Evolutionary conservation across 2,329 filamentous ascomycete species (phyloP).

Genomic region (Paecilomyces variotii): DNA sequence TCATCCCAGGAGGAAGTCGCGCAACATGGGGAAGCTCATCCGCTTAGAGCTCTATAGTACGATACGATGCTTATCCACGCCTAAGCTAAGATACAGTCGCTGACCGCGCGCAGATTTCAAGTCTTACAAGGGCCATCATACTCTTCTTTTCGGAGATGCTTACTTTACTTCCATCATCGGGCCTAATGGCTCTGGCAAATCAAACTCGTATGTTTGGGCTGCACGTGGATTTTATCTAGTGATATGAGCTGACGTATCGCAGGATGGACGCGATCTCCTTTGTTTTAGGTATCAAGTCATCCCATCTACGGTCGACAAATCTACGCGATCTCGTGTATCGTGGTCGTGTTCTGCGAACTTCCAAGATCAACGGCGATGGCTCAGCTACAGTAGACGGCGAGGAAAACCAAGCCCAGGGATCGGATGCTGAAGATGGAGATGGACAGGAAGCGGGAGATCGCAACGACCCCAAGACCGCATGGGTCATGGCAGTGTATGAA

Average conservation of each 20-base stretch:
- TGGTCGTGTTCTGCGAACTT: slow-evolving; percentile 83
- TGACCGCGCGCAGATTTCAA: slow-evolving; percentile 70
- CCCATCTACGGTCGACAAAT: slow-evolving; percentile 89
- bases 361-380: slow-evolving; percentile 85
- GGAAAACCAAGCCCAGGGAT: slow-evolving; percentile 53
- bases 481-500: slow-evolving; percentile 99
- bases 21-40: slow-evolving; percentile 88
- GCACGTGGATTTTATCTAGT: neutral
- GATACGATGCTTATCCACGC: neutral
- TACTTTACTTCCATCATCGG: slow-evolving; percentile 99
- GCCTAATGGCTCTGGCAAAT: slow-evolving; percentile 98
- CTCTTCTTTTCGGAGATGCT: slow-evolving; percentile 87
- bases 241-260: slow-evolving; percentile 15
- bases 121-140: slow-evolving; percentile 96
- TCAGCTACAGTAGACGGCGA: slow-evolving; percentile 54
- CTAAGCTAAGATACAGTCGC: slow-evolving; percentile 9
- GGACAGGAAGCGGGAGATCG: slow-evolving; percentile 49
- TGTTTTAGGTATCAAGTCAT: slow-evolving; percentile 95
- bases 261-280: slow-evolving; percentile 99
- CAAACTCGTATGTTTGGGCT: slow-evolving; percentile 67
- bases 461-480: slow-evolving; percentile 84
- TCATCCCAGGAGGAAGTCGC: neutral
- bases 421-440: slow-evolving; percentile 53
- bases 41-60: slow-evolving; percentile 87
- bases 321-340: slow-evolving; percentile 94